phyloP scores from a whole-genome alignment of 306 rosid genomes.

The Alnus rubra region DNA sequence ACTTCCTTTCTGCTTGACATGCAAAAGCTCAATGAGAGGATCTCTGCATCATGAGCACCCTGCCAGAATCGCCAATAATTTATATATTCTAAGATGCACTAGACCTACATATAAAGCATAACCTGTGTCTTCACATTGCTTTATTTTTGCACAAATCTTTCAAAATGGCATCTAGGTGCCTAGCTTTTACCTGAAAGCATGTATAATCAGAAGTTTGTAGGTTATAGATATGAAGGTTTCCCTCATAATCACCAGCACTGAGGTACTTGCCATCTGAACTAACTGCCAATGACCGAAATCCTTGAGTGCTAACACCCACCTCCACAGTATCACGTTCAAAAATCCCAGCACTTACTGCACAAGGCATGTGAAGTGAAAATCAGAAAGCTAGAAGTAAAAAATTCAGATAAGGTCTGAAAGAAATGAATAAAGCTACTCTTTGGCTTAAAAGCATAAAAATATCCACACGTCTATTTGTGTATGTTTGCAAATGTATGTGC shows the following conservation, averaged over 20 bases:
- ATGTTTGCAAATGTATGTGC: slow-evolving; percentile 7
- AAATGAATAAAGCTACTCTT: neutral
- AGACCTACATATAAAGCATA: slow-evolving; percentile 13
- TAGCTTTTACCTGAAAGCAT: slow-evolving; percentile 56
- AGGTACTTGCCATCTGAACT: slow-evolving; percentile 82
- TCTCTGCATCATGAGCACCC: slow-evolving; percentile 81
- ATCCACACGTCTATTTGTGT: neutral
- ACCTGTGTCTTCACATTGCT: slow-evolving; percentile 15
- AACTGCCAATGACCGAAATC: slow-evolving; percentile 68
- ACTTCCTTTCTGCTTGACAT: slow-evolving; percentile 34
- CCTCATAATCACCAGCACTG: slow-evolving; percentile 73
- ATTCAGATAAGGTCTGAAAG: slow-evolving; percentile 12
- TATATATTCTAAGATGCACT: slow-evolving; percentile 1
- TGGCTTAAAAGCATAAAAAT: neutral
- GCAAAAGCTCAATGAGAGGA: slow-evolving; percentile 69
- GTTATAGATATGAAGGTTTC: slow-evolving; percentile 73
- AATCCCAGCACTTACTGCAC: slow-evolving; percentile 64
- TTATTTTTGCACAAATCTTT: slow-evolving; percentile 23
- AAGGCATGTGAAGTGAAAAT: slow-evolving; percentile 28
- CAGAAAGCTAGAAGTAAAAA: slow-evolving; percentile 14
- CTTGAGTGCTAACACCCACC: slow-evolving; percentile 50
- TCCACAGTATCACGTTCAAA: slow-evolving; percentile 64
- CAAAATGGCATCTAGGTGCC: slow-evolving; percentile 18
- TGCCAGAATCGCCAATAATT: slow-evolving; percentile 34
- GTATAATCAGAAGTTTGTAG: slow-evolving; percentile 63